A percentile compares a stretch with the other conserved stretches of the same genome.
These are phyloP conservation scores for Mortierella sp. DNA, from an alignment of 371 early-diverging fungal genomes.

Conservation along the genomic window DNA sequence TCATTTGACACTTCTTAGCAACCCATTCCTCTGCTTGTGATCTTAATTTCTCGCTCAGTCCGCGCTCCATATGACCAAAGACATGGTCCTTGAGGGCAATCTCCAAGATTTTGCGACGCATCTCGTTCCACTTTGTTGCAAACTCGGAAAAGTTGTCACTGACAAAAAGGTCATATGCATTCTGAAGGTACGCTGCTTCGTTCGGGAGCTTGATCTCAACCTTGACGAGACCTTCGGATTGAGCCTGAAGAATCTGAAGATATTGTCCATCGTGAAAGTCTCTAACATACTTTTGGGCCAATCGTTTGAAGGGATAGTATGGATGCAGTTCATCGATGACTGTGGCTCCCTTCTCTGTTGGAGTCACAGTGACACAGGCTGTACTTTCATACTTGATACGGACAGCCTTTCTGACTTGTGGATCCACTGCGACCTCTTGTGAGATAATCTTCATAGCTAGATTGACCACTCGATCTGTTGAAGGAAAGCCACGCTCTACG, in stretches of 20 bases:
- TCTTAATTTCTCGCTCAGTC: constrained; percentile 80
- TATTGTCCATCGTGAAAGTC: constrained; percentile 83
- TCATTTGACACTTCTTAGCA: constrained; percentile 71
- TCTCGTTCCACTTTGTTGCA: constrained; percentile 84
- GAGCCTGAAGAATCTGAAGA: constrained; percentile 83
- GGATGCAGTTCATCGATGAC: constrained; percentile 88
- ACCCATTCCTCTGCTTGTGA: constrained; percentile 80
- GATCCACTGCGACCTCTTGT: constrained; percentile 85
- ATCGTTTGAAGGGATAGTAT: constrained; percentile 88
- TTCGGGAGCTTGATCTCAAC: constrained; percentile 74
- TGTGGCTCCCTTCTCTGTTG: constrained; percentile 84
- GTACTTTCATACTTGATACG: constrained; percentile 78
- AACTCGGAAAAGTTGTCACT: constrained; percentile 71
- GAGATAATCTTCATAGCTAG: constrained; percentile 81
- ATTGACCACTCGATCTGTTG: constrained; percentile 69
- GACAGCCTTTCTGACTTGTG: constrained; percentile 84
- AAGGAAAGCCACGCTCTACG: constrained; percentile 65
- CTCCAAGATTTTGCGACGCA: constrained; percentile 77
- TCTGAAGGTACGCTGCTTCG: constrained; percentile 68
- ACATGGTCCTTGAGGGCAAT: constrained; percentile 74
- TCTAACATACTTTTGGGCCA: constrained; percentile 80
- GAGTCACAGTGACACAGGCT: constrained; percentile 80
- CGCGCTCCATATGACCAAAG: constrained; percentile 80
- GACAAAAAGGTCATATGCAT: constrained; percentile 71
- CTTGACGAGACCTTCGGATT: constrained; percentile 78